phyloP scores from a whole-genome alignment of 345 rosid species.

The Pugionium cornutum region DNA sequence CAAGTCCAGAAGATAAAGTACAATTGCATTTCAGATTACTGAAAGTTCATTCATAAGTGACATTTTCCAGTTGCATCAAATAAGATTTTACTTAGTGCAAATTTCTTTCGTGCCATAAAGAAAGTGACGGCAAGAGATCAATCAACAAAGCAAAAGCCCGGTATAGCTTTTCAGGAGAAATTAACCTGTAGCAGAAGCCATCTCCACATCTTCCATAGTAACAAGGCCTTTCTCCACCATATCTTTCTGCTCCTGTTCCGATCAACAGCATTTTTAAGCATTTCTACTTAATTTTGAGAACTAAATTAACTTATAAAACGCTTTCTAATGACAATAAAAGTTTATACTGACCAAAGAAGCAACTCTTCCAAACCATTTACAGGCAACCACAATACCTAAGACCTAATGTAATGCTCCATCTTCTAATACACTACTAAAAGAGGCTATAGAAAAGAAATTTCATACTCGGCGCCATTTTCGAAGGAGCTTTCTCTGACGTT shows the following conservation, averaged over 20 bases:
- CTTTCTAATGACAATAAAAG: not conserved
- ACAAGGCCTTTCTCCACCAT: constrained; percentile 68
- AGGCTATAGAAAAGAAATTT: not conserved
- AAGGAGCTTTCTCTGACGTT: constrained; percentile 76
- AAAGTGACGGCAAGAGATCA: not conserved
- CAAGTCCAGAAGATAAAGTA: not conserved
- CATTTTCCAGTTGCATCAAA: not conserved
- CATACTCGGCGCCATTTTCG: constrained; percentile 77
- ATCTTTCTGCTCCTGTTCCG: constrained; percentile 72
- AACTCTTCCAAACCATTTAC: not conserved
- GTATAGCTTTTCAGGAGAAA: not conserved
- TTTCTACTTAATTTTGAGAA: not conserved
- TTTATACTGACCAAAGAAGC: not conserved
- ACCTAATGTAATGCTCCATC: not conserved
- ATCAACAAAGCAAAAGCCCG: not conserved
- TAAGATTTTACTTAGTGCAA: not conserved
- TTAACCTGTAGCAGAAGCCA: constrained; percentile 61
- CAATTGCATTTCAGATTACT: not conserved
- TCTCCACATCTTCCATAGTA: constrained; percentile 74
- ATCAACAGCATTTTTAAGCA: not conserved
- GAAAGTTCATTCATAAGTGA: not conserved
- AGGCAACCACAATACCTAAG: too few species aligned
- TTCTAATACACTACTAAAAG: not conserved
- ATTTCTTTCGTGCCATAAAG: too few species aligned
- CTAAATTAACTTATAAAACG: constrained; percentile 1